Evolutionary conservation across 2,329 filamentous ascomycete species (phyloP).

Genomic region (Fusarium sp.): DNA sequence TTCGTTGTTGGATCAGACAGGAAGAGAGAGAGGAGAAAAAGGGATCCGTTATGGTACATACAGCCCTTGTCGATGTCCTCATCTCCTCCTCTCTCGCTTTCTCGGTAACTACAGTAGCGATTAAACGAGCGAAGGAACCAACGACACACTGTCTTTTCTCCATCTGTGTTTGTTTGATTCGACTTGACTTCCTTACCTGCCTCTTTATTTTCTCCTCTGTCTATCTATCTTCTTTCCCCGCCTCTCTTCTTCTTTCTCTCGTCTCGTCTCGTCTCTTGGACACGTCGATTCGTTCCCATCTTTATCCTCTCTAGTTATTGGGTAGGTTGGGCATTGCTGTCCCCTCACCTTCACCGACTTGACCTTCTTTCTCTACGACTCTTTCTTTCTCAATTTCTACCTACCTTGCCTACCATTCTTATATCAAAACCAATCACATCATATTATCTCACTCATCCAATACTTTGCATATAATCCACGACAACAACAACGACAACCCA

Average conservation of each 20-base stretch:
- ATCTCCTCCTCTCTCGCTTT: constrained; percentile 25
- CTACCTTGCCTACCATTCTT: not conserved
- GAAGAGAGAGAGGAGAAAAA: constrained; percentile 21
- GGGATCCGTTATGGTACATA: constrained; percentile 29
- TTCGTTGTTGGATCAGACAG: constrained; percentile 33
- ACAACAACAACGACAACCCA: not conserved
- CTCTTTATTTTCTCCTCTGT: not conserved
- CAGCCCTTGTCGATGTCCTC: constrained; percentile 39
- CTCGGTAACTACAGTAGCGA: not conserved
- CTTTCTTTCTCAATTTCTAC: constrained; percentile 5
- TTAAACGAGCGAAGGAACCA: not conserved
- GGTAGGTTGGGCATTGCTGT: constrained; percentile 22
- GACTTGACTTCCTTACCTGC: not conserved
- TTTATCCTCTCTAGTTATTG: constrained; percentile 25
- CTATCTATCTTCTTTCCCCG: not conserved
- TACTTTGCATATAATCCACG: not conserved
- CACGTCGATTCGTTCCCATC: constrained; percentile 21
- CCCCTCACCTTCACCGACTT: constrained; percentile 29
- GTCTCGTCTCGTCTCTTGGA: constrained; percentile 7
- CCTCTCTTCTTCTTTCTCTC: not conserved
- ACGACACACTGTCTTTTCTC: constrained; percentile 32
- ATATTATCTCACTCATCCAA: not conserved
- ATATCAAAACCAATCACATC: constrained; percentile 12
- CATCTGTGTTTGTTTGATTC: not conserved
- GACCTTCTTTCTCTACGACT: constrained; percentile 20